Percentiles rank a stretch among this genome's conserved stretches.
phyloP scores from a whole-genome alignment of 2,329 filamentous ascomycete species.

The Boeremia exigua region DNA sequence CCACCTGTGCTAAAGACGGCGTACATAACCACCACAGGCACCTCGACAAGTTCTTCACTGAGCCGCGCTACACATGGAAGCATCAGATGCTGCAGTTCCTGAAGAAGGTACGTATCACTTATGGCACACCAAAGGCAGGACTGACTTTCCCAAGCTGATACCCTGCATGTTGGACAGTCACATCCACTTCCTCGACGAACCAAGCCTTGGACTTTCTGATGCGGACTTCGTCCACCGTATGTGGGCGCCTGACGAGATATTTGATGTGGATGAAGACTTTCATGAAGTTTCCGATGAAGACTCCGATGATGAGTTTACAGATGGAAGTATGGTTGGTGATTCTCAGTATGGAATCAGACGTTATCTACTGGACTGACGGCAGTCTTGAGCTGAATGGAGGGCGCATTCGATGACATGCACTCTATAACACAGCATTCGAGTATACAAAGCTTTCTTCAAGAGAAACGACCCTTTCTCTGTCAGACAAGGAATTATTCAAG shows the following conservation, averaged over 20 bases:
- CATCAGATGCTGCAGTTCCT: background rate
- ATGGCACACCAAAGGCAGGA: no score
- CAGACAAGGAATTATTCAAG: no score
- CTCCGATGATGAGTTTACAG: background rate
- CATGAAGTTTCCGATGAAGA: background rate
- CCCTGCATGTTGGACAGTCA: background rate
- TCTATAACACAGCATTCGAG: no score
- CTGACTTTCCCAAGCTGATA: background rate
- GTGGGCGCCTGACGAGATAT: background rate
- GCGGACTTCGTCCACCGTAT: conserved; percentile 1
- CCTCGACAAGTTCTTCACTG: background rate
- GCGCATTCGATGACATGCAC: no score
- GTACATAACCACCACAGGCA: background rate
- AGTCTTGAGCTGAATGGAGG: no score
- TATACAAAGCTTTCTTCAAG: no score
- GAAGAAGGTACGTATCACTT: background rate
- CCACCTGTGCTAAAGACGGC: background rate
- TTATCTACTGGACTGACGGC: no score
- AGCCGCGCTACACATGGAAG: background rate
- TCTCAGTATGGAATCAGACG: no score
- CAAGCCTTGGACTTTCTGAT: background rate
- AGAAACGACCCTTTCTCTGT: no score
- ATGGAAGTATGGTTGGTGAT: no score
- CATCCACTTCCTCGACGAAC: background rate
- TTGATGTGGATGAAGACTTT: background rate